These are phyloP conservation scores for Fagus sylvatica DNA, from an alignment of 306 rosid species.

Conservation along the genomic window DNA sequence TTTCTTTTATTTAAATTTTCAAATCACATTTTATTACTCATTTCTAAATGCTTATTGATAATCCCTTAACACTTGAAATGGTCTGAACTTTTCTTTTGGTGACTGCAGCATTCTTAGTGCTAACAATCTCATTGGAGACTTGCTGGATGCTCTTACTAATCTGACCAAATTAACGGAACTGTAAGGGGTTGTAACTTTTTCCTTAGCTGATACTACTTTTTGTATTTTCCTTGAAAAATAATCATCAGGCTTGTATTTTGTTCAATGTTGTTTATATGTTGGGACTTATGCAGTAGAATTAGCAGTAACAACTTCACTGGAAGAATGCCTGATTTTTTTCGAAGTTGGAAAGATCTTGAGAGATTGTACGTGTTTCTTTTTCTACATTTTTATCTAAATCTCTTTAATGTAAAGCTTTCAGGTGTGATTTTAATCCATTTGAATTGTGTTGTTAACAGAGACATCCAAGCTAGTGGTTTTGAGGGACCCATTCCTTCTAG, in stretches of 20 bases:
- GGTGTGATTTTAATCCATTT: background rate
- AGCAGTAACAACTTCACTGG: conserved; percentile 40
- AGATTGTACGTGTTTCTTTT: conserved; percentile 1
- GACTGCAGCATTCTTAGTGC: conserved; percentile 15
- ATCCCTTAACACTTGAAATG: too few relatives aligned
- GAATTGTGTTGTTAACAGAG: conserved; percentile 14
- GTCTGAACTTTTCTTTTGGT: background rate
- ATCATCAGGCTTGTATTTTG: background rate
- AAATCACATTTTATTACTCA: background rate
- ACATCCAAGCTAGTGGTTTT: conserved; percentile 36
- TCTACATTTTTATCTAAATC: background rate
- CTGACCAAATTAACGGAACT: conserved; percentile 8
- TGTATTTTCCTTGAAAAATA: background rate
- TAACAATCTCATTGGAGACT: conserved; percentile 29
- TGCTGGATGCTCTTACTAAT: conserved; percentile 5
- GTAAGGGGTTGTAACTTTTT: conserved; percentile 1
- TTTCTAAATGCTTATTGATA: background rate
- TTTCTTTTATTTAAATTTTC: background rate
- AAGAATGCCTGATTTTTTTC: conserved; percentile 28
- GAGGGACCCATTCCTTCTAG: conserved; percentile 33
- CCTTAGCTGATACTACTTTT: background rate
- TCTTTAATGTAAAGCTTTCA: background rate
- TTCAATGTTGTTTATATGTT: background rate
- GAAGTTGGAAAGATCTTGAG: conserved; percentile 9
- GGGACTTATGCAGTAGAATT: conserved; percentile 13